These are phyloP conservation scores for Chaetomium cochliodes DNA, from an alignment of 495 filamentous ascomycete genomes.

Conservation along the genomic window DNA sequence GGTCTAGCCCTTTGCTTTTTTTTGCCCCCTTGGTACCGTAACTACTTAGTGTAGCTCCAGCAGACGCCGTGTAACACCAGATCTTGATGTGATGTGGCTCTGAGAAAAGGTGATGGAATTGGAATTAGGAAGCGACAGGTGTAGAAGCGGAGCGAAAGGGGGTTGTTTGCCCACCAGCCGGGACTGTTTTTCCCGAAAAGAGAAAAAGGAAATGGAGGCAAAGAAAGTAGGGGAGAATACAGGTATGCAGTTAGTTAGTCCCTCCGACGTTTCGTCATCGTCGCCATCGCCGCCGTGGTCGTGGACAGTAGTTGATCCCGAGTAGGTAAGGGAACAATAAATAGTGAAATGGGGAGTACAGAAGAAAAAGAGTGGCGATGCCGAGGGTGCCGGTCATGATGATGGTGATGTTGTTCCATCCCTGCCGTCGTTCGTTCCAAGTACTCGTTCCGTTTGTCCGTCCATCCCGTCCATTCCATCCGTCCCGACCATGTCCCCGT, in stretches of 20 bases:
- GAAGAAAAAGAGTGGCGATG: background rate
- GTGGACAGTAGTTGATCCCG: background rate
- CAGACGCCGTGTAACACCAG: conserved; percentile 6
- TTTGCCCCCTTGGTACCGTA: background rate
- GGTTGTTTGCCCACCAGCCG: background rate
- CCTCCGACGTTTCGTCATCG: background rate
- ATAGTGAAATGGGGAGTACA: background rate
- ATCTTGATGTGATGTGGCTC: background rate
- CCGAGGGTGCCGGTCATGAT: background rate
- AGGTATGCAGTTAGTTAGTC: no score
- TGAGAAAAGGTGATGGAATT: background rate
- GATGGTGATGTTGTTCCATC: background rate
- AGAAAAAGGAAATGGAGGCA: background rate
- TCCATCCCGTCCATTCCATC: no score
- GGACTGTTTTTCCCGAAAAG: background rate
- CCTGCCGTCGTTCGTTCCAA: background rate
- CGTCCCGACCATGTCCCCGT: background rate
- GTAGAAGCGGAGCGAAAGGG: background rate
- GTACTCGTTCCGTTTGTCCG: background rate
- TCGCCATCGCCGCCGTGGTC: background rate
- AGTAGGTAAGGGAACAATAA: background rate
- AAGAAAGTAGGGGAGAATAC: background rate
- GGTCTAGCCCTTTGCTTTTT: background rate
- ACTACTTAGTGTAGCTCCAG: background rate
- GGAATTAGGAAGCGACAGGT: background rate